Evolutionary conservation across 1,139 yeast genomes (phyloP).

Genomic region (Pneumocystis carinii): DNA sequence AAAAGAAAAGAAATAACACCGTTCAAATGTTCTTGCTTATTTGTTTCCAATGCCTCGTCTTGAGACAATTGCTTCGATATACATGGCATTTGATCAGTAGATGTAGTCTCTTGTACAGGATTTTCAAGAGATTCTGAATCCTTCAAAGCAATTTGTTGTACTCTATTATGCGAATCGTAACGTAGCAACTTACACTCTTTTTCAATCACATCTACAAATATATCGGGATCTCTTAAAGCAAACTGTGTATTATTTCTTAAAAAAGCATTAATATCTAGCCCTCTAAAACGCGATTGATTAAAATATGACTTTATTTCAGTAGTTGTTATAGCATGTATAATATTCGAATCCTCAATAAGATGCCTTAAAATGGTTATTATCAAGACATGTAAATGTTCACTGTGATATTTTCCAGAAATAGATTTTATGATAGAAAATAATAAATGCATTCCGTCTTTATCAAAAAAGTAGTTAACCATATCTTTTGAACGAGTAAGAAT

Average conservation of each 20-base stretch:
- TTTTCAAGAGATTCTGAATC: slow-evolving; percentile 9
- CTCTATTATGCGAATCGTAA: slow-evolving; percentile 15
- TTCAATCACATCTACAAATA: slow-evolving; percentile 40
- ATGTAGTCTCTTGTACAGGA: slow-evolving; percentile 5
- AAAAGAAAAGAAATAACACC: slow-evolving; percentile 51
- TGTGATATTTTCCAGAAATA: slow-evolving; percentile 19
- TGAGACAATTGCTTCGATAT: not conserved
- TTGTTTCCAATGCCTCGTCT: slow-evolving; percentile 8
- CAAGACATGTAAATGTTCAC: slow-evolving; percentile 23
- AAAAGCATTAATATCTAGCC: slow-evolving; percentile 35
- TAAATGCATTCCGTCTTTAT: slow-evolving; percentile 29
- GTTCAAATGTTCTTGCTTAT: slow-evolving; percentile 27
- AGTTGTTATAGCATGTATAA: slow-evolving; percentile 36
- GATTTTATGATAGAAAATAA: slow-evolving; percentile 21
- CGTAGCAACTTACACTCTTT: slow-evolving; percentile 27
- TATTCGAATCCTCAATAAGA: slow-evolving; percentile 48
- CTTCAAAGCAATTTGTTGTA: slow-evolving; percentile 23
- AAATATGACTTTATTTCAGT: slow-evolving; percentile 26
- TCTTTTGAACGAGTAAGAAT: slow-evolving; percentile 36
- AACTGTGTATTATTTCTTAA: slow-evolving; percentile 43
- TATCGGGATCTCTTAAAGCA: slow-evolving; percentile 43
- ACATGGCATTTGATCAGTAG: not conserved
- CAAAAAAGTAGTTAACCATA: slow-evolving; percentile 29
- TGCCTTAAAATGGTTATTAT: slow-evolving; percentile 40
- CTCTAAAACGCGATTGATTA: slow-evolving; percentile 14